Evolutionary conservation across 2,329 filamentous ascomycete genomes (phyloP), one percentile per base, ranked within the genome.

Genomic region (Pseudocercospora musae): DNA sequence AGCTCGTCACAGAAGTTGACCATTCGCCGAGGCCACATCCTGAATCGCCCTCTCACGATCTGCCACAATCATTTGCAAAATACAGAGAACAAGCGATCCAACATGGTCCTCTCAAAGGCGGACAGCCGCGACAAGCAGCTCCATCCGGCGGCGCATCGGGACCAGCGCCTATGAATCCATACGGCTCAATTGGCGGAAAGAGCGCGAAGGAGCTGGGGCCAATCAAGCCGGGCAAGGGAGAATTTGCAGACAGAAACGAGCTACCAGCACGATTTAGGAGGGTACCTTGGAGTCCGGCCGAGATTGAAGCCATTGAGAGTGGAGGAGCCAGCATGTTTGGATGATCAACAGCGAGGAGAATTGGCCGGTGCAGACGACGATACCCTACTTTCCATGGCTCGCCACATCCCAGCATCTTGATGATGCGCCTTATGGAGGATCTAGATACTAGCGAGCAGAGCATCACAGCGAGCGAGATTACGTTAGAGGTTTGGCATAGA

Each of bases 221-320:
- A 11, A 82, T 98, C 65, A 76, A 84, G 69, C 84, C 93, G 40
- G 84, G 84, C 63, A 78, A 86, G 72, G 94, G 94, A 70, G 81
- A 91, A 76, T 92, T 84, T 78, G 97, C 96, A 75, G 95, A 98
- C 78, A 87, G 92, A 70, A 90, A 87, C 70, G 90, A 99, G 79
- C 87, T 99, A 23, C 94, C 95, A 18, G 76, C 82, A 66, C 87
- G 94, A 71, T 99, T 97, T 85, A 87, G 88, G 73, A 85, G 92
- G 68, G 81, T 85, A 54, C 84, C 87, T 11, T 90, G 93, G 79
- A 88, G 85, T 40, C 78, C 88, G 70, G 87, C 88, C 48, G 95
- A 99, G 85, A 99, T 99, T 64, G 95, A 98, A 78, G 93, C 92
- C 21, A 85, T 99, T 73, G 92, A 97, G 85, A 95, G 91, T 60